These are phyloP conservation scores for Chlamydomonas incerta DNA, from an alignment of 139 green algal genomes.

Conservation along the genomic window DNA sequence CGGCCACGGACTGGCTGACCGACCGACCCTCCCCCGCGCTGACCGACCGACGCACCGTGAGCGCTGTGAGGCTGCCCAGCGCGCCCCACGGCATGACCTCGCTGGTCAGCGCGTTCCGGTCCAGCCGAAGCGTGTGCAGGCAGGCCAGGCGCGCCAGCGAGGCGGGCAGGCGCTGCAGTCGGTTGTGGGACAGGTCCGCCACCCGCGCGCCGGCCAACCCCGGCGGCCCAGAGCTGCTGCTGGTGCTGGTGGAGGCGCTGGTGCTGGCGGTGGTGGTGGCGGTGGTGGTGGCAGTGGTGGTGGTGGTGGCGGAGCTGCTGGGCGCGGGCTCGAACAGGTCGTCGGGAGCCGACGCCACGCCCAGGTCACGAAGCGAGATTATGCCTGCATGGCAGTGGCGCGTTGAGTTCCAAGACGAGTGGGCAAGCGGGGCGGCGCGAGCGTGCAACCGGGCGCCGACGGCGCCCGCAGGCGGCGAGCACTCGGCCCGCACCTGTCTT, in stretches of 20 bases:
- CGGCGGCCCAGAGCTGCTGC: no score
- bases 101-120: not conserved
- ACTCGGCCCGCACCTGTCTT: no score
- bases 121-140: slow-evolving; percentile 33
- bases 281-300: no score
- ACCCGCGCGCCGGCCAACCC: not conserved
- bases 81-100: slow-evolving; percentile 6
- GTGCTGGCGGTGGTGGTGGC: no score
- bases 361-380: slow-evolving; percentile 62
- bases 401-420: no score
- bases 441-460: no score
- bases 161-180: not conserved
- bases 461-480: no score
- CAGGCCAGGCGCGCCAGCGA: not conserved
- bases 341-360: slow-evolving; percentile 49
- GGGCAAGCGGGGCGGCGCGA: no score
- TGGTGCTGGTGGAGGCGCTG: no score
- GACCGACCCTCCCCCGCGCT: no score
- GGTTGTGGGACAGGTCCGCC: slow-evolving; percentile 38
- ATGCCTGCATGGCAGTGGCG: slow-evolving; percentile 30
- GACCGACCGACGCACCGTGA: slow-evolving; percentile 10
- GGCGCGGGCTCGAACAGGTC: slow-evolving; percentile 4
- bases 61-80: not conserved
- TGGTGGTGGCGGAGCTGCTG: no score
- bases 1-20: no score